phyloP scores from a whole-genome alignment of 1,284 basidiomycete species.

The Naganishia liquefaciens region DNA sequence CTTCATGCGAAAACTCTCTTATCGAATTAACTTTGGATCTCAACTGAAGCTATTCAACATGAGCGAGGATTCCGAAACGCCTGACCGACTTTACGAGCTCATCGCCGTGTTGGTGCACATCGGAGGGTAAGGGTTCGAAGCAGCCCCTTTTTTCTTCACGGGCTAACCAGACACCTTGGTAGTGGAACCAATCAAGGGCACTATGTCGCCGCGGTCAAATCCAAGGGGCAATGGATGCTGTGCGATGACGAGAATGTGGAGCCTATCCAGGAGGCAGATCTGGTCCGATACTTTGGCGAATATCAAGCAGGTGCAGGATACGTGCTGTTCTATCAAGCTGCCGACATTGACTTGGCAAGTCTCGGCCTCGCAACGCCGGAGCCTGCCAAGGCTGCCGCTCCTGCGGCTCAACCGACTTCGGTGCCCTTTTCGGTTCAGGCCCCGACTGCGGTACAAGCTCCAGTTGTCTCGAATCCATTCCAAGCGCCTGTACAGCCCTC shows the following conservation, averaged over 20 bases:
- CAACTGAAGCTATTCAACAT: slow-evolving; percentile 95
- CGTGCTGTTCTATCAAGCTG: slow-evolving; percentile 95
- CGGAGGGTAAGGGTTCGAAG: slow-evolving; percentile 70
- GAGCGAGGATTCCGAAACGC: slow-evolving; percentile 86
- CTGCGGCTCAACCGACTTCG: slow-evolving; percentile 5
- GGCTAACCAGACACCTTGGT: slow-evolving; percentile 22
- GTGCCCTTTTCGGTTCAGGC: neutral
- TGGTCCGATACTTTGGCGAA: slow-evolving; percentile 92
- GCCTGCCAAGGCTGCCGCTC: neutral
- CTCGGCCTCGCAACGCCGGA: slow-evolving; percentile 59
- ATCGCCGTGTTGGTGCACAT: slow-evolving; percentile 98
- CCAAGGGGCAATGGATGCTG: slow-evolving; percentile 79
- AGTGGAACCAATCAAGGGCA: slow-evolving; percentile 96
- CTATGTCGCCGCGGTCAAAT: slow-evolving; percentile 92
- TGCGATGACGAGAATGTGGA: slow-evolving; percentile 95
- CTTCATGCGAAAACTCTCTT: slow-evolving; percentile 84
- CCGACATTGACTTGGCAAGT: slow-evolving; percentile 70
- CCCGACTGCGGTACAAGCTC: neutral
- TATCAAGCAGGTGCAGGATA: slow-evolving; percentile 85
- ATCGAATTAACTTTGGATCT: slow-evolving; percentile 93
- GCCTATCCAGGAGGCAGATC: slow-evolving; percentile 82
- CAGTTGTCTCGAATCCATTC: neutral
- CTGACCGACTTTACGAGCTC: slow-evolving; percentile 82
- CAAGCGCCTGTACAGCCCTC: neutral
- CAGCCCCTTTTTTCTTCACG: slow-evolving; percentile 27